Evolutionary conservation across 306 rosid species (phyloP), one percentile per base, ranked within the genome.

Genomic region (Cucurbita argyrosperma): DNA sequence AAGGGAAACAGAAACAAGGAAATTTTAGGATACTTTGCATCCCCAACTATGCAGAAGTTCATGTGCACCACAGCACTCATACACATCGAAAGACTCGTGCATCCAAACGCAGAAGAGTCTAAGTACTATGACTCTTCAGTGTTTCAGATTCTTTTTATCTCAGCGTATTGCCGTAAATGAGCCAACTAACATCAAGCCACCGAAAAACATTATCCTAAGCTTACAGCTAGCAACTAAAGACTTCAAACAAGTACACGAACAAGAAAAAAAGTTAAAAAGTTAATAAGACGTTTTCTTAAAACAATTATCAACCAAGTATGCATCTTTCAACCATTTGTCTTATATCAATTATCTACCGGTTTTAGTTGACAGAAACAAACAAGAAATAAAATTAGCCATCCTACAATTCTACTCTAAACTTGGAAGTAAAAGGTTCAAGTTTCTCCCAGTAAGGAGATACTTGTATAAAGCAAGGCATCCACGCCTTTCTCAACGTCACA

Each of bases 1-100:
- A 43, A 72, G 72, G 57, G 50, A 73, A 68, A 52, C 72, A 66
- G 74, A 77, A 58, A 77, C 38, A 21, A 75, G 63, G 11, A 66
- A 71, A 71, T 63, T 19, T 40, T 21, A 26, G 52, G 18, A 56
- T 30, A 30, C 5, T 30, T 51, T 26, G 46, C 74, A 70, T 35
- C 74, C 21, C 15, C 57, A 49, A 49, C 58, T 4, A 30, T 30
- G 26, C 59, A 49, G 57, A 14, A 67, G 26, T 13, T 10, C 72
- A 67, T 67, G 54, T 43, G 72, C 50, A 63, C n/a, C 72, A 21
- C 23, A 67, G n/a, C 53, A 67, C 38, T 67, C 40, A 45, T 21
- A 21, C 54, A 66, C 39, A 66, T 61, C 68, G 7, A 26, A 37
- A 61, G 45, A 37, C 68, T 14, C 30, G 15, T 54, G 26, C 26